Base-by-base conservation (phyloP, 2,329 filamentous ascomycete genomes). In the Aureobasidium musti region DNA sequence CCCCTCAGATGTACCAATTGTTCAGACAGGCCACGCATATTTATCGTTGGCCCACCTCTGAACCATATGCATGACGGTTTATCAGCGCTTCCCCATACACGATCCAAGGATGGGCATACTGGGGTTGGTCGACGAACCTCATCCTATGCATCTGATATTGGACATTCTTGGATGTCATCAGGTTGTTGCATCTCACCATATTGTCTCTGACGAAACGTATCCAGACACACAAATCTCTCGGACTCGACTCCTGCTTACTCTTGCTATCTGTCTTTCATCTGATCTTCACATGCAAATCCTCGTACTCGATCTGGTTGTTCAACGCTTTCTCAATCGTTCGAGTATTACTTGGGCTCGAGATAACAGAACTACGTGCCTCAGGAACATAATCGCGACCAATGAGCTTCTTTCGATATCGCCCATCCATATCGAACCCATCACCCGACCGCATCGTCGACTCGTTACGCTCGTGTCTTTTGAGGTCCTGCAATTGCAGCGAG, bases 1-100 rank as follows among this genome's bases (percentile, higher is more conserved):
- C 41, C 57, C 19, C 30, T 37, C 57, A 49, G 3, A n/a, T 47
- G 28, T 30, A 43, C 33, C 57, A 26, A 61, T 61, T 41, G 28
- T 43, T 17, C 39, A 45, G 23, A 21, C 41, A 49, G 43, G 28
- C 45, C 56, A 61, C 28, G 57, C 28, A 33, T n/a, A 61, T 37
- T 21, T 17, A 37, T 43, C 57, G 26, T 47, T 59, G 39, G 39
- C 19, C 21, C 21, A 33, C 28, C 56, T 60, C 28, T 49, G 17
- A 41, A 17, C 41, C 19, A 23, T 10, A 49, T 61, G 57, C 57
- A 61, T 14, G 57, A 61, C 57, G 43, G 57, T 61, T 49, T 49
- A 49, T 49, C 57, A 61, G 57, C 57, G 43, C 57, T 61, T 47
- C 57, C 57, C 57, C 57, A 61, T 49, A 37, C 39, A 45, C 35